phyloP scores from a whole-genome alignment of 371 early-diverging fungal genomes.

The Zopfochytrium polystomum region DNA sequence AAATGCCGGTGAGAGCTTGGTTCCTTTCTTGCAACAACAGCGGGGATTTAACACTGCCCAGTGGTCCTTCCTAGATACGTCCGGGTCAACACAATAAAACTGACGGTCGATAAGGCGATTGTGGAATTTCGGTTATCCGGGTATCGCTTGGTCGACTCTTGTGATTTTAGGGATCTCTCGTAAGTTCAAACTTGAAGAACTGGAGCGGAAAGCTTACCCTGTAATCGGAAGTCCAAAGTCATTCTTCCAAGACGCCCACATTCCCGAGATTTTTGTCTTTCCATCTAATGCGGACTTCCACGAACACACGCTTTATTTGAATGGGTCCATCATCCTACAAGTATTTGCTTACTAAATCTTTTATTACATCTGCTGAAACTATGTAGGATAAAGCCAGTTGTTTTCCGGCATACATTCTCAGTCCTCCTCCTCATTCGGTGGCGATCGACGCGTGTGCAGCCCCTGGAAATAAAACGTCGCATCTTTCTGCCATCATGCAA shows the following conservation, averaged over 20 bases:
- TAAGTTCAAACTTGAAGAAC: too few species aligned
- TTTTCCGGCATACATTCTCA: conserved; percentile 91
- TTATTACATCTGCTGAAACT: too few species aligned
- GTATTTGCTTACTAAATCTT: too few species aligned
- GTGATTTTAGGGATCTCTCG: neutral
- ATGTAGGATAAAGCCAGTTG: too few species aligned
- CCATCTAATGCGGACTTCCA: conserved; percentile 85
- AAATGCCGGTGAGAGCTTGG: too few species aligned
- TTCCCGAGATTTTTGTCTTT: conserved; percentile 79
- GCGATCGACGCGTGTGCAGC: conserved; percentile 96
- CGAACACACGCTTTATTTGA: conserved; percentile 65
- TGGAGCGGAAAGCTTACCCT: too few species aligned
- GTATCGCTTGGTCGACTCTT: conserved; percentile 16
- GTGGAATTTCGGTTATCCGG: conserved; percentile 57
- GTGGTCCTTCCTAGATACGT: conserved; percentile 64
- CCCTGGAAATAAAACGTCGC: conserved; percentile 99
- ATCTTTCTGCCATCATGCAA: conserved; percentile 86
- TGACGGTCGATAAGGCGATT: conserved; percentile 61
- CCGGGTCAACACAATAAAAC: conserved; percentile 74
- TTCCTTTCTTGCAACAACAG: too few species aligned
- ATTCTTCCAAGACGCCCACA: conserved; percentile 61
- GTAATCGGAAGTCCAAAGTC: conserved; percentile 23
- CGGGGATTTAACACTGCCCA: too few species aligned
- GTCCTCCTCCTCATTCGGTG: conserved; percentile 64
- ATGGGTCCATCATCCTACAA: conserved; percentile 84